These are phyloP conservation scores for Leishmania lainsoni DNA, from an alignment of 208 protist genomes.

Conservation along the genomic window DNA sequence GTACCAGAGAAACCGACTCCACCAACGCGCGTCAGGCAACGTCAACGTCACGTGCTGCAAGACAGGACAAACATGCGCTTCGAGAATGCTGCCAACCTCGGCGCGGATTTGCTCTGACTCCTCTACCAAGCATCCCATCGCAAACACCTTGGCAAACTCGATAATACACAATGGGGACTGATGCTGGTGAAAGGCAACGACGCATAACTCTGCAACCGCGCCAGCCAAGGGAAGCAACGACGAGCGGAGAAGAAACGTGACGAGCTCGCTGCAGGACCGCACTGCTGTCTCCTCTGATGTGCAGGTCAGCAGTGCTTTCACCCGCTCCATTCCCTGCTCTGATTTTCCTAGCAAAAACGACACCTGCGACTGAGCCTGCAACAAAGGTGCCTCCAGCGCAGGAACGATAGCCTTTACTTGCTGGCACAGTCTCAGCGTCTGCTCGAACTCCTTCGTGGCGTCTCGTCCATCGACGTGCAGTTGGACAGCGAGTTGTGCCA, in stretches of 20 bases:
- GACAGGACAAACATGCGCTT: slow-evolving; percentile 13
- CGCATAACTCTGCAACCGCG: slow-evolving; percentile 6
- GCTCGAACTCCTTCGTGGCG: not conserved
- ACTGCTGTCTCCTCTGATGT: not conserved
- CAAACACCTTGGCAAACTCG: slow-evolving; percentile 37
- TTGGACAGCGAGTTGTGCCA: slow-evolving; percentile 12
- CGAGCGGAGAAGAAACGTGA: slow-evolving; percentile 25
- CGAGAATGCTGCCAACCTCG: slow-evolving; percentile 5
- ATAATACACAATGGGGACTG: slow-evolving; percentile 10
- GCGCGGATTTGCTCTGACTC: not conserved
- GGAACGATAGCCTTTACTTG: not conserved
- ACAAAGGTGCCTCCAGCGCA: not conserved
- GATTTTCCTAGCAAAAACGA: slow-evolving; percentile 15
- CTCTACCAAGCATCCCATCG: slow-evolving; percentile 18
- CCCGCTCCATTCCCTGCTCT: slow-evolving; percentile 5
- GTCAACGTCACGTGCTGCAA: slow-evolving; percentile 10
- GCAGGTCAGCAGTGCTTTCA: not conserved
- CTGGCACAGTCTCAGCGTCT: slow-evolving; percentile 9
- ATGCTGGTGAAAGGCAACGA: not conserved
- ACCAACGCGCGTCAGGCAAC: slow-evolving; percentile 21
- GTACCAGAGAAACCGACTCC: slow-evolving; percentile 44
- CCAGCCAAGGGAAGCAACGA: slow-evolving; percentile 12
- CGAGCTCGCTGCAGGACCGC: slow-evolving; percentile 9
- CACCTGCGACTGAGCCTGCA: slow-evolving; percentile 20
- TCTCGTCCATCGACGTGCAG: not conserved